These are phyloP conservation scores for Henckelia pumila DNA, from an alignment of 257 asterid species.

Conservation along the genomic window DNA sequence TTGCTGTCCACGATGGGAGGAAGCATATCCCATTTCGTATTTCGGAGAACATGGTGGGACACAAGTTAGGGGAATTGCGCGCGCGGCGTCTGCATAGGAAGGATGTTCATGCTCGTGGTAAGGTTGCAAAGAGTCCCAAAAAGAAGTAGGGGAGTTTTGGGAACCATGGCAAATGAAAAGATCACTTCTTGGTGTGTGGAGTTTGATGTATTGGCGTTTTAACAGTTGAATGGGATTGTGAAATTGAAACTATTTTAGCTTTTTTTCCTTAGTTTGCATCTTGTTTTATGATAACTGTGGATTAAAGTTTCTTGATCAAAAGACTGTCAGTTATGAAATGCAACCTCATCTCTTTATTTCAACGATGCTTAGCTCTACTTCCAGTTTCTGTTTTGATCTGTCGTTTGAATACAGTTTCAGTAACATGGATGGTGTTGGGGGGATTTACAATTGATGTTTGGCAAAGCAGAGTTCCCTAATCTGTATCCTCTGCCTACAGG, in stretches of 20 bases:
- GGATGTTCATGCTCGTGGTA: constrained; percentile 44
- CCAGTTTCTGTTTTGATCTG: not conserved
- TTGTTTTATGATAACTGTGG: not conserved
- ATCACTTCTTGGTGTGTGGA: not conserved
- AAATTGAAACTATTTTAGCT: too few species aligned
- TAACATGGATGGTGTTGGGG: too few species aligned
- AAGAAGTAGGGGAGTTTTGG: constrained; percentile 35
- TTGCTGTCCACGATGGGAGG: constrained; percentile 53
- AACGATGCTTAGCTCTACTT: too few species aligned
- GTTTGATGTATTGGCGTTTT: not conserved
- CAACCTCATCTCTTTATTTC: not conserved
- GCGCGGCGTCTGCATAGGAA: constrained; percentile 36
- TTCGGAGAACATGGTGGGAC: constrained; percentile 59
- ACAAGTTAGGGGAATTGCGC: constrained; percentile 48
- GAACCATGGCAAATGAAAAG: not conserved
- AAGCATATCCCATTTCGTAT: constrained; percentile 46
- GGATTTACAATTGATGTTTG: too few species aligned
- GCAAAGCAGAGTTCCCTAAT: too few species aligned
- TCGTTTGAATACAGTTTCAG: too few species aligned
- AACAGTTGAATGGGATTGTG: not conserved
- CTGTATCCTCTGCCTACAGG: too few species aligned
- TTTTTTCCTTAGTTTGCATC: not conserved
- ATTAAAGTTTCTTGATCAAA: not conserved
- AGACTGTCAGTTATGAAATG: not conserved
- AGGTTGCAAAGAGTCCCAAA: constrained; percentile 37